phyloP scores from a whole-genome alignment of 2,329 filamentous ascomycete genomes.

The Talaromyces sp. region DNA sequence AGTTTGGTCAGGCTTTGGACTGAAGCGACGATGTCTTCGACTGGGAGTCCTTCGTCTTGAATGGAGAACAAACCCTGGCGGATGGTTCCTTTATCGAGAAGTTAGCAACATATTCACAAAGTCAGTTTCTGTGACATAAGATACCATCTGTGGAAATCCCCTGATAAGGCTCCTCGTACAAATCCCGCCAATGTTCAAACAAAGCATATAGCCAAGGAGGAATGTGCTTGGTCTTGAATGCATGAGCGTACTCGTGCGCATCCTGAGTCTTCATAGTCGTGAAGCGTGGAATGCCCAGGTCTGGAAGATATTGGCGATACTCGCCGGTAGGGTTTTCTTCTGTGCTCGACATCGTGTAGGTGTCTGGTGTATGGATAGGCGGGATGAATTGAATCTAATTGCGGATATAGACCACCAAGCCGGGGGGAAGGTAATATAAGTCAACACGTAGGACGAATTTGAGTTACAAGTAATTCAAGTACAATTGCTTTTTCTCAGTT shows the following conservation, averaged over 20 bases:
- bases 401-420: neutral
- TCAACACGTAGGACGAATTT: neutral
- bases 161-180: slow-evolving; percentile 64
- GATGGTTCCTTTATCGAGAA: neutral
- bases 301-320: slow-evolving; percentile 62
- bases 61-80: slow-evolving; percentile 51
- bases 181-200: slow-evolving; percentile 58
- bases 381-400: neutral
- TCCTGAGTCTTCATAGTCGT: slow-evolving; percentile 62
- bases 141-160: slow-evolving; percentile 67
- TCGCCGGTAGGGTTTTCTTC: slow-evolving; percentile 30
- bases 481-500: neutral
- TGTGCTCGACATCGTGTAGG: slow-evolving; percentile 11
- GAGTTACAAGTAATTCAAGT: neutral
- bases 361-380: neutral
- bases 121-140: neutral
- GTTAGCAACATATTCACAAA: neutral
- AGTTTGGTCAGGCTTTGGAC: slow-evolving; percentile 48
- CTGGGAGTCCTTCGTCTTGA: slow-evolving; percentile 64
- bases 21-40: slow-evolving; percentile 56
- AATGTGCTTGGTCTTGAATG: slow-evolving; percentile 57
- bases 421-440: neutral
- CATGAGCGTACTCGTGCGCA: slow-evolving; percentile 61
- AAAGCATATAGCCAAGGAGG: slow-evolving; percentile 68
- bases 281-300: slow-evolving; percentile 62